Evolutionary conservation across 1,284 basidiomycete species (phyloP).

Genomic region (Schizopora paradoxa): DNA sequence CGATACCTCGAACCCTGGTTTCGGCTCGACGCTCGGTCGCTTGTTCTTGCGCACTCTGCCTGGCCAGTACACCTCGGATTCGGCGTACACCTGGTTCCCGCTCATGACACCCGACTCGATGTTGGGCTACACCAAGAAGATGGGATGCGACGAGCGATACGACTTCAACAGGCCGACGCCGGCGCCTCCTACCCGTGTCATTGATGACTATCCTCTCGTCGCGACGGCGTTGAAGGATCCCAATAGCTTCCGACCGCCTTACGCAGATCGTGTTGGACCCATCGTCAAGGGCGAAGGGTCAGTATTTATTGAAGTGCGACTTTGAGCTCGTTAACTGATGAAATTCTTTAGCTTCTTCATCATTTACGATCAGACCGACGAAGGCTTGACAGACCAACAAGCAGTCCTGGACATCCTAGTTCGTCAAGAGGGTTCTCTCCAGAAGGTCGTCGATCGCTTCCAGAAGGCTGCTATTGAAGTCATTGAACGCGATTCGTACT

Average conservation of each 20-base stretch:
- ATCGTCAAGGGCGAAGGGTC: slow-evolving; percentile 58
- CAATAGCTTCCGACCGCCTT: slow-evolving; percentile 42
- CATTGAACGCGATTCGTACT: slow-evolving; percentile 48
- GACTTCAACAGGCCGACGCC: slow-evolving; percentile 42
- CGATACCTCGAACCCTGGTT: slow-evolving; percentile 59
- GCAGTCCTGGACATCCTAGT: slow-evolving; percentile 45
- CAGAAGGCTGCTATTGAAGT: slow-evolving; percentile 52
- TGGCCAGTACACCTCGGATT: slow-evolving; percentile 60
- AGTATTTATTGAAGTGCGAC: slow-evolving; percentile 15
- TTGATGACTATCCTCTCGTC: slow-evolving; percentile 48
- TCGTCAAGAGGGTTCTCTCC: slow-evolving; percentile 36
- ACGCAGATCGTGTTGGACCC: slow-evolving; percentile 41
- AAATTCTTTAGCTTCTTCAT: slow-evolving; percentile 45
- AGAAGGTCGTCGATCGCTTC: slow-evolving; percentile 56
- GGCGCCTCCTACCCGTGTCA: slow-evolving; percentile 24
- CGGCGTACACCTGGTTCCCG: slow-evolving; percentile 81
- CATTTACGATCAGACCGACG: slow-evolving; percentile 37
- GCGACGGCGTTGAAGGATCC: slow-evolving; percentile 45
- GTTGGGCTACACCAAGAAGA: slow-evolving; percentile 49
- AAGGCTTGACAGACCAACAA: slow-evolving; percentile 41
- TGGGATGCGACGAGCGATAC: slow-evolving; percentile 51
- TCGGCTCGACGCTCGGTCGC: slow-evolving; percentile 70
- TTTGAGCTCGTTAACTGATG: slow-evolving; percentile 5
- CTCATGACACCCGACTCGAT: slow-evolving; percentile 72
- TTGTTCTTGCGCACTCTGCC: slow-evolving; percentile 73